Conservation (phyloP, 805 yeast genomes). For the Hanseniaspora vineae region DNA sequence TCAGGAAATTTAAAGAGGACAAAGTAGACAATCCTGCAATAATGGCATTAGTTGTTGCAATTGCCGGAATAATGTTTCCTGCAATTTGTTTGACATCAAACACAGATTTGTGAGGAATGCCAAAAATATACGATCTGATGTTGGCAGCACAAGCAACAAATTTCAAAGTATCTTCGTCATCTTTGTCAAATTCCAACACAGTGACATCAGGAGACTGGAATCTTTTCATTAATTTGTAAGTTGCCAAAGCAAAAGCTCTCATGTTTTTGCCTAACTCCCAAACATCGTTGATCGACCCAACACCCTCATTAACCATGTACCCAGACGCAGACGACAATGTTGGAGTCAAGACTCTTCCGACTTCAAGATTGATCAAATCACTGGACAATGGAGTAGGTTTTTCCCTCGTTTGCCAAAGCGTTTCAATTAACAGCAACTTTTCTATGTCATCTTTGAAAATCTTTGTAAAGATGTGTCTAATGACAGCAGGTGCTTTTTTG, state of each 20-base stretch:
- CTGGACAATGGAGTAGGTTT: slow-evolving; percentile 53
- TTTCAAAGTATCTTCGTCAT: slow-evolving; percentile 79
- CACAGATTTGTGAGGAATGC: slow-evolving; percentile 57
- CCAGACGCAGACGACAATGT: slow-evolving; percentile 1
- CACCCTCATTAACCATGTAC: slow-evolving; percentile 9
- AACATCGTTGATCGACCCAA: slow-evolving; percentile 17
- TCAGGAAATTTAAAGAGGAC: slow-evolving; percentile 47
- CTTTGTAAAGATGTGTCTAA: slow-evolving; percentile 34
- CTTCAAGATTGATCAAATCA: slow-evolving; percentile 5
- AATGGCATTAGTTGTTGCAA: slow-evolving; percentile 94
- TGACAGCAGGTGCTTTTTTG: slow-evolving; percentile 21
- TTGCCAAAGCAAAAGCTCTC: slow-evolving; percentile 39
- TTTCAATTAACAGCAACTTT: slow-evolving; percentile 54
- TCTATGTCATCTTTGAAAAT: slow-evolving; percentile 67
- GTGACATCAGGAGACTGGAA: slow-evolving; percentile 7
- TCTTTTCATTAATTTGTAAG: slow-evolving; percentile 39
- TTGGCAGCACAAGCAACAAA: slow-evolving; percentile 84
- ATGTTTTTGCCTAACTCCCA: slow-evolving; percentile 60
- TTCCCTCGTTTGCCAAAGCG: slow-evolving; percentile 62
- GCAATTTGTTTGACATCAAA: slow-evolving; percentile 92
- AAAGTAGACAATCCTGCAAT: slow-evolving; percentile 81
- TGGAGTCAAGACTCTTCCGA: no score
- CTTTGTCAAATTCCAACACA: slow-evolving; percentile 69
- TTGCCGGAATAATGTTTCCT: slow-evolving; percentile 96
- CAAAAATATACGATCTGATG: slow-evolving; percentile 56